Conservation (phyloP, 306 rosid species). For the Crataegus laevigata region DNA sequence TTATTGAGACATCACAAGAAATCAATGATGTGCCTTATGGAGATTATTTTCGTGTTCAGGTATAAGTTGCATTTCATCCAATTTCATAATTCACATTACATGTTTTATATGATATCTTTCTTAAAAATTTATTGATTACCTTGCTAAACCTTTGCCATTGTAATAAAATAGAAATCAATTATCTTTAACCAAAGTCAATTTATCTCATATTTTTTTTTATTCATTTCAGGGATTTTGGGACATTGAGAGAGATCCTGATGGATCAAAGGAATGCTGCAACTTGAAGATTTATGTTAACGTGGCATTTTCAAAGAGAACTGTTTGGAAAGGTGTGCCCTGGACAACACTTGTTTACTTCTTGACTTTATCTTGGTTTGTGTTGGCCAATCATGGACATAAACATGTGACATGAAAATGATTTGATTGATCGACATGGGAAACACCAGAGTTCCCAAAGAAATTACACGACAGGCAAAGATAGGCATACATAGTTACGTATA, state of each 20-base stretch:
- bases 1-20: conserved; percentile 85
- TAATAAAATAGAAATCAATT: not conserved
- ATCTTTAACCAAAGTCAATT: not conserved
- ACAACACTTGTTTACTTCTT: not conserved
- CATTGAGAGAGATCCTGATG: conserved; percentile 49
- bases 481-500: not conserved
- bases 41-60: conserved; percentile 94
- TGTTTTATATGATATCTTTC: not conserved
- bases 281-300: conserved; percentile 68
- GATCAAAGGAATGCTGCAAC: conserved; percentile 51
- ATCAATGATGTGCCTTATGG: conserved; percentile 79
- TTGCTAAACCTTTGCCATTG: not conserved
- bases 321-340: conserved; percentile 62
- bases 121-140: not conserved
- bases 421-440: not conserved
- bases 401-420: not conserved
- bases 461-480: not conserved
- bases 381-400: not conserved
- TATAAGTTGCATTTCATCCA: conserved; percentile 21
- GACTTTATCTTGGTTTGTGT: not conserved
- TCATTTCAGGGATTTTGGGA: conserved; percentile 63
- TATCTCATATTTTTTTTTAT: not conserved
- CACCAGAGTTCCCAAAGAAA: not conserved
- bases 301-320: conserved; percentile 73
- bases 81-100: not conserved